Percentiles rank a stretch among this genome's conserved stretches.
Evolutionary conservation across 495 filamentous ascomycete genomes (phyloP).

Genomic region (Geopyxis carbonaria): DNA sequence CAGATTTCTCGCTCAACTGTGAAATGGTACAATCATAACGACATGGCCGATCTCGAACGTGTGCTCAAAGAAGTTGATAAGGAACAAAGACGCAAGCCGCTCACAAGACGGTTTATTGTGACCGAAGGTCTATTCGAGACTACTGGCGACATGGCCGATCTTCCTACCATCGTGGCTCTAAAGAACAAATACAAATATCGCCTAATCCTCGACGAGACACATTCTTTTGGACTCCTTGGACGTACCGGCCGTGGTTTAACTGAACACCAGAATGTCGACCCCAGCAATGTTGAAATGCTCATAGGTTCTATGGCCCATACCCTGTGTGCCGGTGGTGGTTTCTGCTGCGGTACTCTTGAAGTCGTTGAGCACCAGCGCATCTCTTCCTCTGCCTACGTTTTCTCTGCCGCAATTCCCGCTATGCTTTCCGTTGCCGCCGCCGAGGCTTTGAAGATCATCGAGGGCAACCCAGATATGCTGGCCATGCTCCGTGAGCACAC

Average conservation of each 20-base stretch:
- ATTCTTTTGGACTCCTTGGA: constrained; percentile 87
- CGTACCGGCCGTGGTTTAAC: constrained; percentile 80
- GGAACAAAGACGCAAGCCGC: constrained; percentile 66
- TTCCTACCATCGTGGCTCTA: constrained; percentile 78
- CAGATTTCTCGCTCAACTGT: constrained; percentile 84
- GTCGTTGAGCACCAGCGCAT: constrained; percentile 93
- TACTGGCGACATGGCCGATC: constrained; percentile 64
- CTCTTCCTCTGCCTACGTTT: constrained; percentile 76
- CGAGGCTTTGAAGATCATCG: constrained; percentile 68
- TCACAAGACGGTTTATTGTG: constrained; percentile 88
- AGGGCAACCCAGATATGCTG: constrained; percentile 65
- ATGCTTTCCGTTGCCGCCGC: constrained; percentile 88
- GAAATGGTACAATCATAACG: constrained; percentile 88
- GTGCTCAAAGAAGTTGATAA: constrained; percentile 71
- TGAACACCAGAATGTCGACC: constrained; percentile 89
- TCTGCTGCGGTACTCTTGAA: constrained; percentile 78
- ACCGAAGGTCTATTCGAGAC: constrained; percentile 92
- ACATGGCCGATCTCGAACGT: constrained; percentile 80
- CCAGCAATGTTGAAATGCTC: constrained; percentile 83
- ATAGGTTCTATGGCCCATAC: constrained; percentile 81
- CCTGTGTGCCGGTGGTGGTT: constrained; percentile 81
- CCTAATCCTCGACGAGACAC: constrained; percentile 89
- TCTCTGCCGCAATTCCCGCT: constrained; percentile 83
- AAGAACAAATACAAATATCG: constrained; percentile 94
- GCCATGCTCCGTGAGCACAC: constrained; percentile 62